Evolutionary conservation across 768 basidiomycete genomes (phyloP).

Genomic region (Nidularia pulvinata): DNA sequence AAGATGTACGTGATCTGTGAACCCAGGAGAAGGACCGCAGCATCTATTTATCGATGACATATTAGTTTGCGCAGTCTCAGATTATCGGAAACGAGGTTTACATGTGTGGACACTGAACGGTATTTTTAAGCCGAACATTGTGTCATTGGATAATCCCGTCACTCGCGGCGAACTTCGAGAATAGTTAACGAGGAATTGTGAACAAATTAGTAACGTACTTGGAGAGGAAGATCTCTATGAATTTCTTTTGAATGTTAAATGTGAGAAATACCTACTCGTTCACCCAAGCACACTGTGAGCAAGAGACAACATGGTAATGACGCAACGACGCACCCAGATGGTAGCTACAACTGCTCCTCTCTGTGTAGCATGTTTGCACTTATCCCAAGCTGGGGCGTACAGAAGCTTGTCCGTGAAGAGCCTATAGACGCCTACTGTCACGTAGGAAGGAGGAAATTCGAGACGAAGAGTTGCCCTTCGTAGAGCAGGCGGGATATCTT

Average conservation of each 20-base stretch:
- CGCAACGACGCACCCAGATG: constrained; percentile 55
- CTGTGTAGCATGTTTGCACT: constrained; percentile 75
- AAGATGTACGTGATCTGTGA: constrained; percentile 76
- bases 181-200: neutral
- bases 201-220: constrained; percentile 40
- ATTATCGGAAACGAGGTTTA: constrained; percentile 19
- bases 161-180: constrained; percentile 56
- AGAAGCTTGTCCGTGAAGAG: constrained; percentile 73
- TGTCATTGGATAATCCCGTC: constrained; percentile 60
- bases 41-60: constrained; percentile 43
- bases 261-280: constrained; percentile 55
- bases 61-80: neutral
- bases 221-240: constrained; percentile 63
- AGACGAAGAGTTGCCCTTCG: constrained; percentile 60
- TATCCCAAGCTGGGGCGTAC: constrained; percentile 79
- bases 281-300: neutral
- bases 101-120: constrained; percentile 76
- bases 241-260: constrained; percentile 69
- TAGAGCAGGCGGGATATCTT: constrained; percentile 40
- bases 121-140: constrained; percentile 61
- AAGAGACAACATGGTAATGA: neutral
- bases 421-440: constrained; percentile 82
- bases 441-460: constrained; percentile 81
- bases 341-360: constrained; percentile 71
- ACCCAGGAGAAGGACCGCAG: constrained; percentile 71